Evolutionary conservation across 352 stramenopile species (phyloP), one percentile per base, ranked within the genome.

Genomic region (Phytophthora pinifolia): DNA sequence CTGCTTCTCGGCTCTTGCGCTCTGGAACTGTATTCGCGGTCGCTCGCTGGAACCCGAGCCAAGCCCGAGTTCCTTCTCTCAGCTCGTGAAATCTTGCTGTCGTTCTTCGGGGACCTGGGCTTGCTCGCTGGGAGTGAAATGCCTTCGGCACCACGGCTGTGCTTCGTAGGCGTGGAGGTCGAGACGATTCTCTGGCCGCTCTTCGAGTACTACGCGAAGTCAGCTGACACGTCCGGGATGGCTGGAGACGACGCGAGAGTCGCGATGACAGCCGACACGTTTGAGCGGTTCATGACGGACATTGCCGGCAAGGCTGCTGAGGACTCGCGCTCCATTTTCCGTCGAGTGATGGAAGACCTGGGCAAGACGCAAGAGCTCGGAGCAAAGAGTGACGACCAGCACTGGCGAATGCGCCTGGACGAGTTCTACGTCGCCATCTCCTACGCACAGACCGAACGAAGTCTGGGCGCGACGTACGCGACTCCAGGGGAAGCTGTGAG

Each of bases 161-260:
- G 73, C 53, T 77, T 88, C 27, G 79, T 92, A 18, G 82, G 79
- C 0, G 69, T 72, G 14, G 79, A 92, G 20, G 71, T 89, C 13
- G 77, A 92, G 54, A 70, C 49, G 15, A 79, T 92, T 12, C 54
- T 90, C 9, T 92, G 79, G 79, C 76, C 79, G n/a, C 74, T 92
- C 7, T 90, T 90, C 46, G 77, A 90, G 45, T 92, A 92, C 61
- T 89, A 89, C 45, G 61, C 79, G 7, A 61, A 65, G 8, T 61
- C 65, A 15, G 50, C 57, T 4, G 60, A 59, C 18, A 29, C 3
- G n/a, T 43, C 32, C 32, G 30, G 10, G 3, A 56, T 12, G n/a
- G 14, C 22, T 15, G 15, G 20, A 18, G 60, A 84, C 3, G 60
- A 76, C 17, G 44, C 56, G 9, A 52, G 81, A 17, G 59, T 89